Base-by-base conservation (phyloP, 345 rosid species). In the Mangifera indica region DNA sequence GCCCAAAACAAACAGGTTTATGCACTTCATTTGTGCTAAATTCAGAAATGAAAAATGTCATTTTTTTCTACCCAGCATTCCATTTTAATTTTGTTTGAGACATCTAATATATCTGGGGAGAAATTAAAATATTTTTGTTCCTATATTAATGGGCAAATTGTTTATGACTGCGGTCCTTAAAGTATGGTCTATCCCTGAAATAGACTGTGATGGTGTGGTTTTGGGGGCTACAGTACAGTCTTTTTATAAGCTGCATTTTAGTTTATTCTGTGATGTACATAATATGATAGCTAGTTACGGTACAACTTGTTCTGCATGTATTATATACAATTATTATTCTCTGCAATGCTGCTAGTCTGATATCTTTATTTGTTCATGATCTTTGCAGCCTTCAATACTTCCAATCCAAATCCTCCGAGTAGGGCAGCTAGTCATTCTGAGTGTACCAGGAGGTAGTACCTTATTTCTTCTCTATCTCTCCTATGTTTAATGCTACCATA, bases 391-490 rank as follows among this genome's bases (percentile, higher is more conserved):
- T 67, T 85, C 99, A 70, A 79, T 95, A 74, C 97, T 95, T 89
- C 97, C 98, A 24, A 60, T 95, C 77, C 98, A 95, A 80, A 85
- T 95, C 68, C 77, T 95, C 73, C 89, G 87, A 58, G 76, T 95
- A n/a, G 99, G 98, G 65, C 91, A 93, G 83, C 87, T 95, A 69
- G 87, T 91, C 81, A 88, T 95, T 84, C 98, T 95, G 67, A 72
- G 87, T 51, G 99, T 89, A 75, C 99, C 99, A 74, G 93, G 89
- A 91, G 99, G 98, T 93, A 93, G 26, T 61, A 42, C 44, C 58
- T 48, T 70, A 18, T 26, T 54, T 61, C 22, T 65, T 12, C 44
- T 60, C 40, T 60, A 15, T 22, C 55, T 56, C 64, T 17, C 44
- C 42, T 42, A 3, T 18, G 53, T 18, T 59, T 45, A 48, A 5